phyloP scores from a whole-genome alignment of 2,329 filamentous ascomycete species.

The Dactylonectria estremocensis region DNA sequence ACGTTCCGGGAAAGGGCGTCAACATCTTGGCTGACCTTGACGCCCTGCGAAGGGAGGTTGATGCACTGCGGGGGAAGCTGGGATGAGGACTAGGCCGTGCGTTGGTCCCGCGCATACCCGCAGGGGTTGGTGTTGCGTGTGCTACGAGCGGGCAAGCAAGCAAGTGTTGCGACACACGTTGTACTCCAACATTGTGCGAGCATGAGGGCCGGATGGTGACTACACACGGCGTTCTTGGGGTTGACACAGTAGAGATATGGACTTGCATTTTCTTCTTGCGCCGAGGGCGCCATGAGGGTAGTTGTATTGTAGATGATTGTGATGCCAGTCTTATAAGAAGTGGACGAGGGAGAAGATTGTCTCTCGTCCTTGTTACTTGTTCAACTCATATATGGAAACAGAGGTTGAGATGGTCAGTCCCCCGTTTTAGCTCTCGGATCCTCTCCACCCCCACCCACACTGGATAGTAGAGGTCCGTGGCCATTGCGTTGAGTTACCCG shows the following conservation, averaged over 20 bases:
- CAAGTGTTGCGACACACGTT: background rate
- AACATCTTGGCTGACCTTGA: constrained; percentile 82
- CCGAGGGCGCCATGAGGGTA: constrained; percentile 18
- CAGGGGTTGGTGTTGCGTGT: constrained; percentile 7
- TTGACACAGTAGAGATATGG: constrained; percentile 40
- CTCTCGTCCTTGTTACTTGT: background rate
- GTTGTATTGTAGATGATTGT: constrained; percentile 41
- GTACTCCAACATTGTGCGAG: constrained; percentile 10
- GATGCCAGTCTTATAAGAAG: constrained; percentile 33
- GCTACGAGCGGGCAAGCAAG: background rate
- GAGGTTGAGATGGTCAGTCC: constrained; percentile 1
- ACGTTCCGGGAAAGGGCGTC: constrained; percentile 54
- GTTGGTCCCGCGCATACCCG: constrained; percentile 4
- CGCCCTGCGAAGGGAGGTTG: constrained; percentile 82
- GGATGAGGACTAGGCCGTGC: constrained; percentile 37
- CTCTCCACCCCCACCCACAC: constrained; percentile 37
- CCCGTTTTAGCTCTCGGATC: constrained; percentile 22
- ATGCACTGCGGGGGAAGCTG: constrained; percentile 67
- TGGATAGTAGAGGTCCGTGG: constrained; percentile 24
- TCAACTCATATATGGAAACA: constrained; percentile 6
- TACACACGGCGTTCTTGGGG: constrained; percentile 25
- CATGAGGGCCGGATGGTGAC: background rate
- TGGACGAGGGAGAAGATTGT: constrained; percentile 18
- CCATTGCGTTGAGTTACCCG: constrained; percentile 34
- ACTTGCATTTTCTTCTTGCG: constrained; percentile 25